Evolutionary conservation across 768 basidiomycete genomes (phyloP).

Genomic region (Amanita exitialis): DNA sequence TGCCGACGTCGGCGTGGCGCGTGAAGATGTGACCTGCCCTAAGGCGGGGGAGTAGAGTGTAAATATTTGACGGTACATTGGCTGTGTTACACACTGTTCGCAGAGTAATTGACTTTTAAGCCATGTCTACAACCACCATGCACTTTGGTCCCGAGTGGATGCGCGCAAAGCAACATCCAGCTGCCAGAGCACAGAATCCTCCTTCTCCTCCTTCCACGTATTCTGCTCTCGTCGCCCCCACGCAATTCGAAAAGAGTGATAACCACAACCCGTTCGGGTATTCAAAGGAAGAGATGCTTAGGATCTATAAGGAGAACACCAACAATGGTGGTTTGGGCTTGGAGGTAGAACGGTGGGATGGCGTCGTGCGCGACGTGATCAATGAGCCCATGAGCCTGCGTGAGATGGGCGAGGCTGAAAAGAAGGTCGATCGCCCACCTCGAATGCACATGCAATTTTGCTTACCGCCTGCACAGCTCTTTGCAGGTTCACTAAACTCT

Average conservation of each 20-base stretch:
- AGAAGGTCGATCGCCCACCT: slow-evolving; percentile 54
- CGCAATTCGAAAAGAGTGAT: slow-evolving; percentile 46
- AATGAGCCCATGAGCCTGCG: slow-evolving; percentile 66
- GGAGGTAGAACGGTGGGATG: slow-evolving; percentile 86
- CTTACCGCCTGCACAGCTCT: slow-evolving; percentile 45
- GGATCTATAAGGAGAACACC: slow-evolving; percentile 74
- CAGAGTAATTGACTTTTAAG: slow-evolving; percentile 4
- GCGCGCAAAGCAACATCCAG: slow-evolving; percentile 63
- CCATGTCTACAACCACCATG: slow-evolving; percentile 59
- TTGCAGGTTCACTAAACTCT: slow-evolving; percentile 76
- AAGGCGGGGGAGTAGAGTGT: slow-evolving; percentile 15
- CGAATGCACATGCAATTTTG: slow-evolving; percentile 14
- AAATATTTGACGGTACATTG: slow-evolving; percentile 1
- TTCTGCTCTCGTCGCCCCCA: slow-evolving; percentile 54
- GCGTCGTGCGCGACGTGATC: slow-evolving; percentile 71
- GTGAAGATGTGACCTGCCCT: slow-evolving; percentile 44
- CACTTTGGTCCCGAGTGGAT: slow-evolving; percentile 94
- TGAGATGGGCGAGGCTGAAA: slow-evolving; percentile 77
- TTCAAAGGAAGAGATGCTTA: slow-evolving; percentile 75
- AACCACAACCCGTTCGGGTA: slow-evolving; percentile 76
- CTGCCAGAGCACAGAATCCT: slow-evolving; percentile 41
- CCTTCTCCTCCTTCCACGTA: slow-evolving; percentile 64
- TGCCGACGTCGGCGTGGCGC: slow-evolving; percentile 67
- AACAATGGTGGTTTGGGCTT: slow-evolving; percentile 66
- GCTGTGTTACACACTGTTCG: not conserved